A percentile compares a stretch with the other conserved stretches of the same genome.
These are phyloP conservation scores for Plantago lanceolata DNA, from an alignment of 305 asterid species.

Conservation along the genomic window DNA sequence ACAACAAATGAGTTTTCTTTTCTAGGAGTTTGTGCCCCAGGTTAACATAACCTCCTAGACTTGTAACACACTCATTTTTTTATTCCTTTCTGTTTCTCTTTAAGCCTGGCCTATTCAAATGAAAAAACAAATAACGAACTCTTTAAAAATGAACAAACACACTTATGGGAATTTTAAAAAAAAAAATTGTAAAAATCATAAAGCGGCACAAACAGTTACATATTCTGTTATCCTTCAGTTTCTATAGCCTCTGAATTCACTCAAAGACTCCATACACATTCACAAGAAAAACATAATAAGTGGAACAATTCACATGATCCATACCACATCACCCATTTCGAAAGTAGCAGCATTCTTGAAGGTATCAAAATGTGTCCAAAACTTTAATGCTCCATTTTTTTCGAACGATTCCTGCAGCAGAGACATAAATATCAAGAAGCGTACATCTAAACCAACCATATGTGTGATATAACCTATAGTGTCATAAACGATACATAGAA, in stretches of 20 bases:
- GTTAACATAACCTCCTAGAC: background rate
- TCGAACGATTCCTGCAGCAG: slow-evolving; percentile 63
- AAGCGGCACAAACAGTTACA: background rate
- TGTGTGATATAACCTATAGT: background rate
- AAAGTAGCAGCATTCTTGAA: slow-evolving; percentile 39
- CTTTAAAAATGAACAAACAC: background rate
- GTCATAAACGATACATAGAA: slow-evolving; percentile 6
- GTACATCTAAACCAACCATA: background rate
- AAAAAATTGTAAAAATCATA: background rate
- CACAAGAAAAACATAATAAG: slow-evolving; percentile 1
- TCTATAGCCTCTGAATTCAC: slow-evolving; percentile 8
- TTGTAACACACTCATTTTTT: background rate
- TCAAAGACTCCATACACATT: slow-evolving; percentile 4
- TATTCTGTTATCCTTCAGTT: slow-evolving; percentile 4
- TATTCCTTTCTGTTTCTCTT: slow-evolving; percentile 3
- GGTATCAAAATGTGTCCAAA: slow-evolving; percentile 81
- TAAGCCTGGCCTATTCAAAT: slow-evolving; percentile 6
- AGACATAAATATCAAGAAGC: slow-evolving; percentile 23
- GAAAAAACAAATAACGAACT: slow-evolving; percentile 6
- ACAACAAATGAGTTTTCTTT: slow-evolving; percentile 2
- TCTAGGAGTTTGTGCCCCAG: background rate
- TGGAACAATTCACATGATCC: slow-evolving; percentile 23
- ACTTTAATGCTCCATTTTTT: slow-evolving; percentile 60
- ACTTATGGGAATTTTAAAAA: background rate
- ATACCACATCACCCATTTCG: slow-evolving; percentile 54